phyloP scores from a whole-genome alignment of 495 filamentous ascomycete genomes.

The Entonaema liquescens region DNA sequence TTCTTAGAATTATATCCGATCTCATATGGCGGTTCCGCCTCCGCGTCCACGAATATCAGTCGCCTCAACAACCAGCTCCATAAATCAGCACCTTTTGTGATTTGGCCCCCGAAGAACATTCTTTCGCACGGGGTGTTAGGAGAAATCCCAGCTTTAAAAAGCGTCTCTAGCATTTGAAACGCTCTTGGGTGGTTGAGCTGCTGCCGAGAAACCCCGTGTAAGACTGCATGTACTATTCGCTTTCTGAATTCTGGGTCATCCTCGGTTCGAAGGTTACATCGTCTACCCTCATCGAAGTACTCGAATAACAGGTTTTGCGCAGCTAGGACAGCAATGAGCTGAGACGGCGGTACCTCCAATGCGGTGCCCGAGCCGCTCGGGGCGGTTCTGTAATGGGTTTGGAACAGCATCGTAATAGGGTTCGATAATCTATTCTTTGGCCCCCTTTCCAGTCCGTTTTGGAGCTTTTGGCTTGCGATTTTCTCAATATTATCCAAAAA shows the following conservation, averaged over 20 bases:
- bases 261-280: slow-evolving; percentile 4
- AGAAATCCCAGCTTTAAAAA: slow-evolving; percentile 16
- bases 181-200: not conserved
- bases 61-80: not conserved
- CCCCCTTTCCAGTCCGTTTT: not conserved
- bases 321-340: not conserved
- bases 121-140: not conserved
- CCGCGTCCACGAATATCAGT: not conserved
- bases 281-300: not conserved
- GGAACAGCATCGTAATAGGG: not conserved
- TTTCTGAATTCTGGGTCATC: not conserved
- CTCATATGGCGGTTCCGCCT: not conserved
- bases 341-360: not conserved
- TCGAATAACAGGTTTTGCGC: not conserved
- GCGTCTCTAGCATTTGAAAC: slow-evolving; percentile 5
- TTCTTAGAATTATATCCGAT: not conserved
- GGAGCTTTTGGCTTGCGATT: not conserved
- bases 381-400: no score
- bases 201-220: not conserved
- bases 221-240: not conserved
- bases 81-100: not conserved
- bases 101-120: no score
- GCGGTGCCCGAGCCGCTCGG: no score
- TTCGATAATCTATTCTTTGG: not conserved
- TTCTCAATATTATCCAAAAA: slow-evolving; percentile 4